Evolutionary conservation across 768 basidiomycete species (phyloP).

Genomic region (Leucocoprinus leucothites): DNA sequence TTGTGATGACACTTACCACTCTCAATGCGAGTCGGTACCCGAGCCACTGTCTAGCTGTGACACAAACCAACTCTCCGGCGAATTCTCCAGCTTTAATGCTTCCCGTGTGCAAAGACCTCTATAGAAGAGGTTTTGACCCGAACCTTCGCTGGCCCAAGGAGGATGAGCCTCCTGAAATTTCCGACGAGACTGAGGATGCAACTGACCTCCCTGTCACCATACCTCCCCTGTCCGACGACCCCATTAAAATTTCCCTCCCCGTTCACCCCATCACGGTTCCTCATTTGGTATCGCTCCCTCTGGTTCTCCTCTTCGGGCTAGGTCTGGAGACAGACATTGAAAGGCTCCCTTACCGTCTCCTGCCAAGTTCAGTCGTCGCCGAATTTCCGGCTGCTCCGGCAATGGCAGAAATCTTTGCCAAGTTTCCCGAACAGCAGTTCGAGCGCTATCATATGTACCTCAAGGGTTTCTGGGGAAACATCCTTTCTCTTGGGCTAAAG

Average conservation of each 20-base stretch:
- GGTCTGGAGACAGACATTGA: constrained; percentile 47
- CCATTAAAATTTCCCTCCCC: constrained; percentile 45
- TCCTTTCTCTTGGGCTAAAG: constrained; percentile 49
- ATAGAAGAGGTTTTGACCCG: constrained; percentile 34
- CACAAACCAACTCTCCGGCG: constrained; percentile 25
- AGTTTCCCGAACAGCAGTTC: constrained; percentile 33
- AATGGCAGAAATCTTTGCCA: constrained; percentile 53
- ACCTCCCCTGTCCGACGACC: constrained; percentile 21
- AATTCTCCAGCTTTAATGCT: constrained; percentile 37
- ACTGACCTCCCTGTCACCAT: constrained; percentile 30
- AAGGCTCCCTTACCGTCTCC: constrained; percentile 45
- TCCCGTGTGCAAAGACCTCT: constrained; percentile 50
- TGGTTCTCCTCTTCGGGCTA: constrained; percentile 58
- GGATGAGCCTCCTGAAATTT: constrained; percentile 16
- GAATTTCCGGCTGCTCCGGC: constrained; percentile 62
- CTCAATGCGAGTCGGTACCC: constrained; percentile 42
- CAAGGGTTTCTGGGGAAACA: constrained; percentile 67
- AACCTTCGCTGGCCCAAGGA: constrained; percentile 25
- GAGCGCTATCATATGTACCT: constrained; percentile 37
- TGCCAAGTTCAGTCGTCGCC: constrained; percentile 49
- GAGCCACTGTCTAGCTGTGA: constrained; percentile 55
- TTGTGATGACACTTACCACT: constrained; percentile 43
- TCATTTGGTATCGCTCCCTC: constrained; percentile 49
- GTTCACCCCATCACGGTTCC: constrained; percentile 49
- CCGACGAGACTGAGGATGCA: constrained; percentile 28